These are phyloP conservation scores for Colletotrichum tamarilloi DNA, from an alignment of 2,329 filamentous ascomycete genomes.

Conservation along the genomic window DNA sequence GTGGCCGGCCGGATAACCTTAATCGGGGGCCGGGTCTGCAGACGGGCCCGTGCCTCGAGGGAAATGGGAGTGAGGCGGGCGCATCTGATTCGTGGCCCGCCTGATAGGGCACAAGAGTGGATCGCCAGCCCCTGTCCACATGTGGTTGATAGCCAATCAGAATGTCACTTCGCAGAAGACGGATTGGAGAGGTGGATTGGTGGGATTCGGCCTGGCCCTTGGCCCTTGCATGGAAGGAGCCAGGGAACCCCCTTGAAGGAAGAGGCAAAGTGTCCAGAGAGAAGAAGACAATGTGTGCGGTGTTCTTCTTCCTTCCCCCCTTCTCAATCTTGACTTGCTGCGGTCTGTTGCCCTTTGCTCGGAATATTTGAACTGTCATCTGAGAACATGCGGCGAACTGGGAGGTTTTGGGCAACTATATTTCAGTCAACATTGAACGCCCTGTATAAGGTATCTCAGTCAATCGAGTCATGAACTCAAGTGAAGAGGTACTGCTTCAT, in stretches of 20 bases:
- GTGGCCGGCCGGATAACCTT: constrained; percentile 22
- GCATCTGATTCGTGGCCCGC: not conserved
- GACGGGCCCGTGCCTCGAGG: not conserved
- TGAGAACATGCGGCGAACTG: not conserved
- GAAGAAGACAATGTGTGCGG: not conserved
- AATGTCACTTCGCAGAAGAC: not conserved
- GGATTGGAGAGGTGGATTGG: not conserved
- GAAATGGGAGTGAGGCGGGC: not conserved
- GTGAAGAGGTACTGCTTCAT: not conserved
- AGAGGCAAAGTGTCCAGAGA: not conserved
- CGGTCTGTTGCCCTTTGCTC: not conserved
- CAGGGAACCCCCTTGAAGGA: not conserved
- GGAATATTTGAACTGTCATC: not conserved
- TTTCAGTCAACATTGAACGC: not conserved
- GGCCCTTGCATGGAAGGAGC: not conserved
- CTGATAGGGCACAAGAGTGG: not conserved
- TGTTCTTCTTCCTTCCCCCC: not conserved
- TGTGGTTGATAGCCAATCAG: not conserved
- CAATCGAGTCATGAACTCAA: not conserved
- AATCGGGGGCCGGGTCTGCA: constrained; percentile 19
- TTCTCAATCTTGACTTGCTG: not conserved
- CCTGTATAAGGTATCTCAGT: too few relatives aligned
- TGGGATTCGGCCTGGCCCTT: not conserved
- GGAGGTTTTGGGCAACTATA: not conserved
- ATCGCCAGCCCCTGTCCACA: not conserved